Evolutionary conservation across 148 eudicot genomes (phyloP).

Genomic region (Vaccinium corymbosum): DNA sequence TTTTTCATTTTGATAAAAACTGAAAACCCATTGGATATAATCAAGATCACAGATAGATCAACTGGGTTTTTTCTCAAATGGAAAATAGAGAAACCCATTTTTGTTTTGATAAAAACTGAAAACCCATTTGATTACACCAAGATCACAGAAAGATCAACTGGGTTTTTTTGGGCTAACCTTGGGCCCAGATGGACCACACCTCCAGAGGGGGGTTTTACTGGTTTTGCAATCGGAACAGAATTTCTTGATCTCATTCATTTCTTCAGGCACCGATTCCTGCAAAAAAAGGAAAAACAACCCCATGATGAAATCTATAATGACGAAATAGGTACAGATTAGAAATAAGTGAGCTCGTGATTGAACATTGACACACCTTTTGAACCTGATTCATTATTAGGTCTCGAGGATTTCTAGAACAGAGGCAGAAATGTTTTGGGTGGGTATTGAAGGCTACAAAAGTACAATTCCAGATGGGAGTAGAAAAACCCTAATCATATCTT

Average conservation of each 20-base stretch:
- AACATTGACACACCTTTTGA: conserved; percentile 11
- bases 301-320: background rate
- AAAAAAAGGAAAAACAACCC: background rate
- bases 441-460: background rate
- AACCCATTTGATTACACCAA: background rate
- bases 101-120: background rate
- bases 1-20: background rate
- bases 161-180: conserved; percentile 30
- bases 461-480: background rate
- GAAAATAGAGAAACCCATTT: background rate
- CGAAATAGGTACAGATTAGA: background rate
- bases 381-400: conserved; percentile 9
- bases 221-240: conserved; percentile 38
- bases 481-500: conserved; percentile 2
- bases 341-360: background rate
- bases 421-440: background rate
- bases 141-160: background rate
- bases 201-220: conserved; percentile 60
- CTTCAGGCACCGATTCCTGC: conserved; percentile 21
- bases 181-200: conserved; percentile 67
- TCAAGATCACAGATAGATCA: background rate
- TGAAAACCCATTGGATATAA: background rate
- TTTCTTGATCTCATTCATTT: conserved; percentile 31
- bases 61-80: background rate
- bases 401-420: background rate